These are phyloP conservation scores for Boletus tomentosulus DNA, from an alignment of 768 basidiomycete genomes.

Conservation along the genomic window DNA sequence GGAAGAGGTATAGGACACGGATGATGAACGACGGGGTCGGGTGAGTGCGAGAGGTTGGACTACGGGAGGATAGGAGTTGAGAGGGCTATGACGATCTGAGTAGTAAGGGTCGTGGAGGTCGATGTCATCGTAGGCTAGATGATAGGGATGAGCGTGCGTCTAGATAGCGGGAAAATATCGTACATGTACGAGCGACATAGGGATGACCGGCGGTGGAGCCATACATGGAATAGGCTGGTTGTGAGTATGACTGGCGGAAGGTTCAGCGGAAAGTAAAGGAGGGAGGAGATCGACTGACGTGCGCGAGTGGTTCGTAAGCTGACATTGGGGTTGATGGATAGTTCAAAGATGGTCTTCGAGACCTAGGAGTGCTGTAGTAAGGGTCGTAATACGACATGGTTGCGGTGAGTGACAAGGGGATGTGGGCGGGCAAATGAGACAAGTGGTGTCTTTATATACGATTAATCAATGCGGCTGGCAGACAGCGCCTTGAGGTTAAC, in stretches of 20 bases:
- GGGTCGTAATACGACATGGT: slow-evolving; percentile 45
- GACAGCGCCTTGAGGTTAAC: slow-evolving; percentile 23
- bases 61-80: slow-evolving; percentile 20
- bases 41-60: slow-evolving; percentile 19
- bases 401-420: slow-evolving; percentile 9
- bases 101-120: slow-evolving; percentile 51
- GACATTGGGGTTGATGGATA: slow-evolving; percentile 33
- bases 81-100: slow-evolving; percentile 13
- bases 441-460: slow-evolving; percentile 27
- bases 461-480: slow-evolving; percentile 14
- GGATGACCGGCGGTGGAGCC: slow-evolving; percentile 35
- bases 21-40: slow-evolving; percentile 37
- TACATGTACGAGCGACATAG: slow-evolving; percentile 41
- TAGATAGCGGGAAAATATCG: slow-evolving; percentile 8
- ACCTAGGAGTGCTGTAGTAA: slow-evolving; percentile 31
- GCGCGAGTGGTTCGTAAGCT: slow-evolving; percentile 39
- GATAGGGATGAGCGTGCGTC: not conserved
- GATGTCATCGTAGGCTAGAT: slow-evolving; percentile 53
- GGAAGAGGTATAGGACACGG: slow-evolving; percentile 36
- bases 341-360: slow-evolving; percentile 31
- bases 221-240: slow-evolving; percentile 47
- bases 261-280: slow-evolving; percentile 4
- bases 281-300: slow-evolving; percentile 32
- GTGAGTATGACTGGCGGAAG: slow-evolving; percentile 35
- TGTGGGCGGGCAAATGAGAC: slow-evolving; percentile 2